A percentile compares a stretch with the other conserved stretches of the same genome.
Evolutionary conservation across 352 stramenopile species (phyloP).

Genomic region (Phytopythium sindhum): DNA sequence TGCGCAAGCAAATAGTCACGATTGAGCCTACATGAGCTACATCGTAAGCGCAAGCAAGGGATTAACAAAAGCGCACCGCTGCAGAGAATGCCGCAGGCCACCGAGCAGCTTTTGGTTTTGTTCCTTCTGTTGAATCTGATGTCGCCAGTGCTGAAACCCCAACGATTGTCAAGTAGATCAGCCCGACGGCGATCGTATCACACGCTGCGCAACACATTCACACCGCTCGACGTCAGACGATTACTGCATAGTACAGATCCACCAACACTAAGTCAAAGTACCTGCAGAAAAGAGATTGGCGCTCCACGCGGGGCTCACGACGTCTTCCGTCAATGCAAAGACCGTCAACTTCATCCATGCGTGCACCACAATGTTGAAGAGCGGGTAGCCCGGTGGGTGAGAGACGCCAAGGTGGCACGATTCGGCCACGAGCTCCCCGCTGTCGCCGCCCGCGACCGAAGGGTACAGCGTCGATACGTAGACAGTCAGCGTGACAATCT

Average conservation of each 20-base stretch:
- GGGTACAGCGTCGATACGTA: slow-evolving; percentile 84
- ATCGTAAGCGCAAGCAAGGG: background rate
- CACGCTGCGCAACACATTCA: slow-evolving; percentile 32
- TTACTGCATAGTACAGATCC: background rate
- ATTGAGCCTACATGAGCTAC: background rate
- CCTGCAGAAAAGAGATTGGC: slow-evolving; percentile 89
- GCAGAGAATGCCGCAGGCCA: slow-evolving; percentile 46
- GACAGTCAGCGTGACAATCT: slow-evolving; percentile 32
- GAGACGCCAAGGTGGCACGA: slow-evolving; percentile 91
- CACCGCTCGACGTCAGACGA: background rate
- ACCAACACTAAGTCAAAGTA: slow-evolving; percentile 7
- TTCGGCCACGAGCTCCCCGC: slow-evolving; percentile 92
- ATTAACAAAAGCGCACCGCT: slow-evolving; percentile 29
- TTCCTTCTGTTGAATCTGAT: background rate
- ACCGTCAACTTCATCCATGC: slow-evolving; percentile 27
- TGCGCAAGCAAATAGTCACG: slow-evolving; percentile 12
- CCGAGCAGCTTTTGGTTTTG: slow-evolving; percentile 1
- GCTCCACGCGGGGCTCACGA: slow-evolving; percentile 56
- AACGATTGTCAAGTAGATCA: slow-evolving; percentile 57
- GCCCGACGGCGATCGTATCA: slow-evolving; percentile 40
- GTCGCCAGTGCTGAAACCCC: background rate
- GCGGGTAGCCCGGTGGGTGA: slow-evolving; percentile 93
- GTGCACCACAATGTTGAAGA: slow-evolving; percentile 91
- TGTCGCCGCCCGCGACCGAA: slow-evolving; percentile 88
- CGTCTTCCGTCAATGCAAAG: background rate